Evolutionary conservation across 352 stramenopile species (phyloP).

Genomic region (Globisporangium megalacanthum): DNA sequence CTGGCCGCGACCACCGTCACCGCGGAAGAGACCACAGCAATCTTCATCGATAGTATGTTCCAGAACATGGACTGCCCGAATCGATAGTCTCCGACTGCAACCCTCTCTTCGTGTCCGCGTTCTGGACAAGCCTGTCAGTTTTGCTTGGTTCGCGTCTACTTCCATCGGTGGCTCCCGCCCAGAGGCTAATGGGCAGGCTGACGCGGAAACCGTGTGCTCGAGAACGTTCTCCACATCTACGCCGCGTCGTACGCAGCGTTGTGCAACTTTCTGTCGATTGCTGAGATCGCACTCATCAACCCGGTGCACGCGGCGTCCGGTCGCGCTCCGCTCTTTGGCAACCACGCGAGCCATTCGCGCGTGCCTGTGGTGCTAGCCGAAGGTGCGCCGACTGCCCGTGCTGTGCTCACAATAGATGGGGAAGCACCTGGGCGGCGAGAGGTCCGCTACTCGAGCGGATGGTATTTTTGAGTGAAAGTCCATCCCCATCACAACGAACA

Average conservation of each 20-base stretch:
- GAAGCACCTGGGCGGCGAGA: too few relatives aligned
- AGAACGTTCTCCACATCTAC: slow-evolving; percentile 5
- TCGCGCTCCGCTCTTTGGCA: slow-evolving; percentile 20
- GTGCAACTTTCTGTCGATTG: slow-evolving; percentile 18
- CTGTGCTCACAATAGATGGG: slow-evolving; percentile 1
- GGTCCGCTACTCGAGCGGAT: too few relatives aligned
- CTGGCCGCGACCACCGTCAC: slow-evolving; percentile 5
- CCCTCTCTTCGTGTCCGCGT: slow-evolving; percentile 4
- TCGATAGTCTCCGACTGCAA: slow-evolving; percentile 15
- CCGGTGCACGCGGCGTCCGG: slow-evolving; percentile 15
- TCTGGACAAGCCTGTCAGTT: too few relatives aligned
- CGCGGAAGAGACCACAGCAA: slow-evolving; percentile 10
- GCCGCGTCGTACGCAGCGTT: slow-evolving; percentile 7
- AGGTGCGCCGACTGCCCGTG: too few relatives aligned
- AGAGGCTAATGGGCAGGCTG: slow-evolving; percentile 12
- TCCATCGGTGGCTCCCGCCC: slow-evolving; percentile 12
- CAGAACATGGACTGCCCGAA: slow-evolving; percentile 11
- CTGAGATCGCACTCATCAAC: slow-evolving; percentile 22
- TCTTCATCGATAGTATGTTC: slow-evolving; percentile 26
- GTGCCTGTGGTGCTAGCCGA: slow-evolving; percentile 7
- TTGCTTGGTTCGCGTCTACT: not conserved
- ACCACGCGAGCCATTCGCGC: too few relatives aligned
- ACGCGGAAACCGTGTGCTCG: slow-evolving; percentile 3
- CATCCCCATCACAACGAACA: too few relatives aligned
- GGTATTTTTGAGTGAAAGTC: too few relatives aligned